A percentile compares a stretch with the other conserved stretches of the same genome.
Evolutionary conservation across 2,329 filamentous ascomycete genomes (phyloP).

Genomic region (Ophiocordyceps camponoti-floridani): DNA sequence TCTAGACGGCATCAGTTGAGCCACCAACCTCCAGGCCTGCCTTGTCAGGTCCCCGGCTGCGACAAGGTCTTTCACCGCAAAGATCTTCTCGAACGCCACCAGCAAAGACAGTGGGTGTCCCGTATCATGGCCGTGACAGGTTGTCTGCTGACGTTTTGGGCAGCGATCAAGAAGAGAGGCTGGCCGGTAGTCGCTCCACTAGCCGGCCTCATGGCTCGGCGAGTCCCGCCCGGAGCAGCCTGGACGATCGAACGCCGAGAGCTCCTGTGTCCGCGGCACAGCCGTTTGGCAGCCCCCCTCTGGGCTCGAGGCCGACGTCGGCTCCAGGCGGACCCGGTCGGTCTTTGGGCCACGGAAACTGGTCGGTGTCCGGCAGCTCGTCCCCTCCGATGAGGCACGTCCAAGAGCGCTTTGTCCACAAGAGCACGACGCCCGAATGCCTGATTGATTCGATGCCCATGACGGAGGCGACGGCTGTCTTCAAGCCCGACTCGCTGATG

Average conservation of each 20-base stretch:
- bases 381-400: slow-evolving; percentile 5
- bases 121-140: background rate
- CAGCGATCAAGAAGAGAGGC: slow-evolving; percentile 3
- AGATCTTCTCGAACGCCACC: slow-evolving; percentile 41
- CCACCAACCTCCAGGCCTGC: slow-evolving; percentile 33
- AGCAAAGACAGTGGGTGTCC: slow-evolving; percentile 17
- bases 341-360: background rate
- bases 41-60: slow-evolving; percentile 34
- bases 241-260: slow-evolving; percentile 3
- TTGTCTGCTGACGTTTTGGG: background rate
- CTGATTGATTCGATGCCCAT: background rate
- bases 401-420: slow-evolving; percentile 4
- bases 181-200: slow-evolving; percentile 2
- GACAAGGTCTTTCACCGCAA: slow-evolving; percentile 38
- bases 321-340: background rate
- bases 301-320: slow-evolving; percentile 1
- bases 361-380: background rate
- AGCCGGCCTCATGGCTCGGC: slow-evolving; percentile 5
- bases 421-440: background rate
- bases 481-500: slow-evolving; percentile 4
- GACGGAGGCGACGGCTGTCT: background rate
- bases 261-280: slow-evolving; percentile 7
- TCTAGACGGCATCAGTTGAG: slow-evolving; percentile 41
- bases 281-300: slow-evolving; percentile 3
- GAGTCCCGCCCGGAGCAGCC: slow-evolving; percentile 4